A percentile compares a stretch with the other conserved stretches of the same genome.
These are phyloP conservation scores for Erythrobasidium hasegawianum DNA, from an alignment of 1,284 basidiomycete genomes.

Conservation along the genomic window DNA sequence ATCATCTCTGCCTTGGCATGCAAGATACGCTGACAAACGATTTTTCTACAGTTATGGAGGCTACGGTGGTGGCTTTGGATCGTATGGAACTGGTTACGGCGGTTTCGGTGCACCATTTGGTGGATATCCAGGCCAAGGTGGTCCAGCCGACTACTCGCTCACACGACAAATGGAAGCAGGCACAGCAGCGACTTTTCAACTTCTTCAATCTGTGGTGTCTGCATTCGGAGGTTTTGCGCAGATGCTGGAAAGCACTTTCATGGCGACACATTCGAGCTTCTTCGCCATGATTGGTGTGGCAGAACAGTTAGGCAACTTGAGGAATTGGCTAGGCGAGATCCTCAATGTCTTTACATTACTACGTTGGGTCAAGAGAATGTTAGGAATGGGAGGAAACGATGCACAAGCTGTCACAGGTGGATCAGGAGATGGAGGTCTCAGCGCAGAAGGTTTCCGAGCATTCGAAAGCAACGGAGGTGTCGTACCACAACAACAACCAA, in stretches of 20 bases:
- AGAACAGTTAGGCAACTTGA: conserved; percentile 87
- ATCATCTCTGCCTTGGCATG: background rate
- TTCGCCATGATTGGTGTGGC: conserved; percentile 98
- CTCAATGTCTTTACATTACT: conserved; percentile 85
- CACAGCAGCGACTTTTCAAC: conserved; percentile 59
- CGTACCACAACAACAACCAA: conserved; percentile 1
- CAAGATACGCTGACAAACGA: background rate
- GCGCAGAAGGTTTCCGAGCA: conserved; percentile 40
- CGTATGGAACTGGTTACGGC: conserved; percentile 20
- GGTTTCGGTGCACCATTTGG: conserved; percentile 11
- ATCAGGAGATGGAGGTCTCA: conserved; percentile 25
- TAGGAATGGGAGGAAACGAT: conserved; percentile 52
- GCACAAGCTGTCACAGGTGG: conserved; percentile 53
- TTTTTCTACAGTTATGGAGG: conserved; percentile 47
- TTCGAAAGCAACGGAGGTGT: conserved; percentile 36
- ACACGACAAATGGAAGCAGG: conserved; percentile 45
- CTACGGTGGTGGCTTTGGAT: conserved; percentile 50
- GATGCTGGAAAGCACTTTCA: conserved; percentile 96
- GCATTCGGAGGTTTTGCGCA: conserved; percentile 95
- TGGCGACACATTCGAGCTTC: conserved; percentile 97
- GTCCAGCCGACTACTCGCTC: conserved; percentile 53
- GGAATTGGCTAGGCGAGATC: conserved; percentile 89
- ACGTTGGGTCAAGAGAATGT: conserved; percentile 66
- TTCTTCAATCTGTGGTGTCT: conserved; percentile 90
- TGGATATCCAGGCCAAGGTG: conserved; percentile 85